Evolutionary conservation across 176 grass and related monocot species (phyloP).

Genomic region (Pharus latifolius): DNA sequence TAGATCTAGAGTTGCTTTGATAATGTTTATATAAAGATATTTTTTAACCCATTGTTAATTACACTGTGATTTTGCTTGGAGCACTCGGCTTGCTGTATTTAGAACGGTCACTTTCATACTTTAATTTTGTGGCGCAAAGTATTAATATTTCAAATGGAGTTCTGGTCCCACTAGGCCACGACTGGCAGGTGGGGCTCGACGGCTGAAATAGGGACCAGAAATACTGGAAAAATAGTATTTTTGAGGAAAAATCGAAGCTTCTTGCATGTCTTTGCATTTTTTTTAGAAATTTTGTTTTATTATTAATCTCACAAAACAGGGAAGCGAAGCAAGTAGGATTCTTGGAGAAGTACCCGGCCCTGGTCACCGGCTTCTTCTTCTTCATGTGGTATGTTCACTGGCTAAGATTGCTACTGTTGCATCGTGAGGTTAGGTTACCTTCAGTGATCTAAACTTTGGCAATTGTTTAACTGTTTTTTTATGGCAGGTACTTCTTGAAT

Average conservation of each 20-base stretch:
- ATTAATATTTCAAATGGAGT: not conserved
- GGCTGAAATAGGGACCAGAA: not conserved
- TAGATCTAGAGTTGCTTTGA: too few relatives aligned
- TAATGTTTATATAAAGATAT: too few relatives aligned
- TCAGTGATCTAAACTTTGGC: not conserved
- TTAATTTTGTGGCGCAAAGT: not conserved
- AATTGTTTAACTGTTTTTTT: not conserved
- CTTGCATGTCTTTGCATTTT: not conserved
- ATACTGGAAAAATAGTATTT: too few relatives aligned
- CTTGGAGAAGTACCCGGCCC: constrained; percentile 55
- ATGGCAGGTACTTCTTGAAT: constrained; percentile 99
- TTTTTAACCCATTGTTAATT: too few relatives aligned
- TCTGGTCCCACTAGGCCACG: not conserved
- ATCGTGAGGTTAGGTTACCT: not conserved
- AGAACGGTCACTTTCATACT: too few relatives aligned
- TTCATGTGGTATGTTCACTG: constrained; percentile 69
- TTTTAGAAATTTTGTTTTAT: not conserved
- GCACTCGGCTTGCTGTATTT: not conserved
- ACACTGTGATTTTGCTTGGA: too few relatives aligned
- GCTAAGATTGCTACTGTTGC: not conserved
- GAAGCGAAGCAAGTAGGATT: constrained; percentile 49
- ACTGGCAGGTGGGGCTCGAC: not conserved
- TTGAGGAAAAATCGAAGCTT: not conserved
- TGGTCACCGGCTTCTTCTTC: constrained; percentile 97
- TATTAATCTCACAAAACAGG: constrained; percentile 4